Evolutionary conservation across 2,329 filamentous ascomycete genomes (phyloP), one percentile per base, ranked within the genome.

Genomic region (Exophiala viscosa): DNA sequence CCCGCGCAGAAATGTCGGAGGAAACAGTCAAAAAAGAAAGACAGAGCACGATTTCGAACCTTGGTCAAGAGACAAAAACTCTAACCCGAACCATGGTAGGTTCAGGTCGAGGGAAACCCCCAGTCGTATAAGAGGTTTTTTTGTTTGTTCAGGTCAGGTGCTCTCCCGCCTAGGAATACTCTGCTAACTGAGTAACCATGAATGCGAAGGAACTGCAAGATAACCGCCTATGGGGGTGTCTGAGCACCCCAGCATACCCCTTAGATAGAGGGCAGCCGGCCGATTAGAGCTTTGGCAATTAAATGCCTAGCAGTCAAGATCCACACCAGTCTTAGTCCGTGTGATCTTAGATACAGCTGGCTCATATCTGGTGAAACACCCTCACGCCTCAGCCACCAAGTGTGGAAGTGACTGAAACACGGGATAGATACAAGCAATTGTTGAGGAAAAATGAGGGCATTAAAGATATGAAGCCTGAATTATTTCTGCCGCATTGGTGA

Each of bases 401-500:
- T 36, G 34, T 13, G 11, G 10, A 36, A 36, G 11, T 13, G 14
- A 13, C 34, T 36, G 34, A 13, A 20, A 45, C 42, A 33, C 48
- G 33, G 48, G 48, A 49, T 50, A 50, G 43, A 23, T 36, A 52
- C 43, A 14, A 23, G 50, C 18, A 44, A 52, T 48, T 48, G 36
- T 52, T 42, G 20, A 14, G 4, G 11, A 33, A 35, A 33, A 48
- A 32, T 44, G 10, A 3, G 20, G 7, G n/a, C 28, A 23, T 31
- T 8, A 31, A 42, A 42, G 3, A 31, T 42, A 42, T 42, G 28
- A 42, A 18, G 18, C 14, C 28, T 3, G 28, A 23, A 23, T 42
- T 42, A 28, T 23, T 23, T 14, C 20, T 23, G 13, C 2, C 5
- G 23, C 3, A 28, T 28, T 28, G 23, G 23, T 28, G 23, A 28